A percentile compares a stretch with the other conserved stretches of the same genome.
phyloP scores from a whole-genome alignment of 1,139 yeast genomes.

The Lodderomyces metapsilosis region DNA sequence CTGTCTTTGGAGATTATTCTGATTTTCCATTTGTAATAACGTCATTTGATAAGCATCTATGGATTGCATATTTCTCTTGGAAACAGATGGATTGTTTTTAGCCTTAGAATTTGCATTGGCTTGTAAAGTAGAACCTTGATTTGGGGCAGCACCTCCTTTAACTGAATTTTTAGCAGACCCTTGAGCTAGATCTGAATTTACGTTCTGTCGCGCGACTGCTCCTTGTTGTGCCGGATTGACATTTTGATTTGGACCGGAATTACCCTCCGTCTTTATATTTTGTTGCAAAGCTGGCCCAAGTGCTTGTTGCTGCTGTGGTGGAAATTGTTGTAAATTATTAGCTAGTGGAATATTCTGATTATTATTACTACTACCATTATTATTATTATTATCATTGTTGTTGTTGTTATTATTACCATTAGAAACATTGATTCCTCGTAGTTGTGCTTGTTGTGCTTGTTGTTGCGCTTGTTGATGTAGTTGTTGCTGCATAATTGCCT shows the following conservation, averaged over 20 bases:
- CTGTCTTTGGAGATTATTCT: slow-evolving; percentile 25
- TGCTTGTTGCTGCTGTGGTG: not conserved
- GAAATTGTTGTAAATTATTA: slow-evolving; percentile 1
- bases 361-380: not conserved
- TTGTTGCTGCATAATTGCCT: slow-evolving; percentile 12
- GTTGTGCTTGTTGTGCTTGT: slow-evolving; percentile 7
- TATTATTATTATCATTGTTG: too few species aligned
- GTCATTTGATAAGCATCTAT: slow-evolving; percentile 26
- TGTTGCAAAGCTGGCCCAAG: not conserved
- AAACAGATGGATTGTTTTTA: not conserved
- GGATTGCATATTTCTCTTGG: slow-evolving; percentile 16
- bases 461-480: slow-evolving; percentile 13
- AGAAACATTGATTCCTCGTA: slow-evolving; percentile 1
- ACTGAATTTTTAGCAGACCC: too few species aligned
- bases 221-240: slow-evolving; percentile 18
- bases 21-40: slow-evolving; percentile 26
- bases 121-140: slow-evolving; percentile 11
- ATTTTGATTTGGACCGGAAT: not conserved
- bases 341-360: not conserved
- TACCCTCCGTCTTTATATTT: not conserved
- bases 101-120: slow-evolving; percentile 1
- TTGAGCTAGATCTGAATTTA: too few species aligned
- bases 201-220: too few species aligned
- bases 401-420: not conserved
- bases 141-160: slow-evolving; percentile 11